Conservation (phyloP, 441 rosid species). For the California macrophylla region DNA sequence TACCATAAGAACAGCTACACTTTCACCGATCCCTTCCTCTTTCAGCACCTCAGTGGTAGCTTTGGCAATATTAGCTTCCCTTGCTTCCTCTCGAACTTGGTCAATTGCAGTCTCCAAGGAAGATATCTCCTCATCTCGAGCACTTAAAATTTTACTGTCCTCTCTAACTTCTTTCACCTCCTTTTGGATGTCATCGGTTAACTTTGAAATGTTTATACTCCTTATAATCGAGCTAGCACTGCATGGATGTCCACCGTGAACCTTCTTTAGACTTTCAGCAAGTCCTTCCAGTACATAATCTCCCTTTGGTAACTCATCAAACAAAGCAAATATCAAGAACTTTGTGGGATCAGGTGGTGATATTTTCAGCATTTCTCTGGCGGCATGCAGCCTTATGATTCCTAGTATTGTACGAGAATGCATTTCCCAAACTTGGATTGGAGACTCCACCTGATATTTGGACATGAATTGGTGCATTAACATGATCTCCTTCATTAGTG, state of each 20-base stretch:
- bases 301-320: conserved; percentile 78
- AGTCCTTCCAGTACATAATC: conserved; percentile 72
- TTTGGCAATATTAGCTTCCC: conserved; percentile 46
- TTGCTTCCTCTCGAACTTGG: conserved; percentile 58
- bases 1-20: conserved; percentile 57
- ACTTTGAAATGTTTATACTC: conserved; percentile 38
- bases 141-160: conserved; percentile 16
- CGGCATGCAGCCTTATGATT: conserved; percentile 77
- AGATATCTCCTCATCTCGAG: conserved; percentile 25
- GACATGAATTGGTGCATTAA: conserved; percentile 67
- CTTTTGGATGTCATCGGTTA: conserved; percentile 8
- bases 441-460: conserved; percentile 36
- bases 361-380: conserved; percentile 77
- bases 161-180: conserved; percentile 28
- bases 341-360: conserved; percentile 64
- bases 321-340: conserved; percentile 75
- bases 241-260: conserved; percentile 33
- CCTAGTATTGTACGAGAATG: conserved; percentile 72
- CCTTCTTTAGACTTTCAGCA: conserved; percentile 51
- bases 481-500: conserved; percentile 54
- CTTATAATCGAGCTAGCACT: conserved; percentile 65
- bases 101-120: conserved; percentile 45
- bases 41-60: conserved; percentile 50
- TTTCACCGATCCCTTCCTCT: conserved; percentile 73
- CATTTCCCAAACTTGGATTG: conserved; percentile 65